phyloP scores from a whole-genome alignment of 495 filamentous ascomycete genomes.

The Aspergillus olivimuriae region DNA sequence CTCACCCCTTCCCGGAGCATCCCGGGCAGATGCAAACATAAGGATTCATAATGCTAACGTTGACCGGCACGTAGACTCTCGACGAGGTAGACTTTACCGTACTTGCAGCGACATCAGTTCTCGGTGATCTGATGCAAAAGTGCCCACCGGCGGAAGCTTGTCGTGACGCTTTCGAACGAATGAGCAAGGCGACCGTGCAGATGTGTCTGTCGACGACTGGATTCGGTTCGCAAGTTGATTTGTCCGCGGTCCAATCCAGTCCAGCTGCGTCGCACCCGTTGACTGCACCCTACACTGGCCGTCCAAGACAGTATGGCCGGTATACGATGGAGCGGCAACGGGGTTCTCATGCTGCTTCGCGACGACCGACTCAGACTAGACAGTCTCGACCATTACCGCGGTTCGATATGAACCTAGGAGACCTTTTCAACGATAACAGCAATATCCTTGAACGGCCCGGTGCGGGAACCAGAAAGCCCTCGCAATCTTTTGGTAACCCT shows the following conservation, averaged over 20 bases:
- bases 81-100: slow-evolving; percentile 97
- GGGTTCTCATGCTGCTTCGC: slow-evolving; percentile 16
- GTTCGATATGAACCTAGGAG: slow-evolving; percentile 62
- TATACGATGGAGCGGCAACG: slow-evolving; percentile 22
- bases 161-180: slow-evolving; percentile 89
- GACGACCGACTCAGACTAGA: slow-evolving; percentile 23
- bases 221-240: slow-evolving; percentile 53
- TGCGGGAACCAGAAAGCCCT: slow-evolving; percentile 7
- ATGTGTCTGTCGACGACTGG: slow-evolving; percentile 84
- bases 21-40: too few relatives aligned
- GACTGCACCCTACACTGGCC: slow-evolving; percentile 16
- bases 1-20: neutral
- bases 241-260: slow-evolving; percentile 16
- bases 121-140: slow-evolving; percentile 67
- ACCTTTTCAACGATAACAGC: slow-evolving; percentile 34
- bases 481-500: slow-evolving; percentile 18
- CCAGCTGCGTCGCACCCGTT: slow-evolving; percentile 7
- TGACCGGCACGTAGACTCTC: slow-evolving; percentile 52
- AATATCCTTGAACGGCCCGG: slow-evolving; percentile 21
- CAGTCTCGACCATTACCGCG: slow-evolving; percentile 39
- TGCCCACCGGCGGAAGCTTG: slow-evolving; percentile 80
- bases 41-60: neutral
- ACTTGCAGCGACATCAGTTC: slow-evolving; percentile 85
- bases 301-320: slow-evolving; percentile 14
- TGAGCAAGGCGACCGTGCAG: slow-evolving; percentile 87